Evolutionary conservation across 2,329 filamentous ascomycete species (phyloP), one percentile per base, ranked within the genome.

Genomic region (Daldinia eschscholtzii): DNA sequence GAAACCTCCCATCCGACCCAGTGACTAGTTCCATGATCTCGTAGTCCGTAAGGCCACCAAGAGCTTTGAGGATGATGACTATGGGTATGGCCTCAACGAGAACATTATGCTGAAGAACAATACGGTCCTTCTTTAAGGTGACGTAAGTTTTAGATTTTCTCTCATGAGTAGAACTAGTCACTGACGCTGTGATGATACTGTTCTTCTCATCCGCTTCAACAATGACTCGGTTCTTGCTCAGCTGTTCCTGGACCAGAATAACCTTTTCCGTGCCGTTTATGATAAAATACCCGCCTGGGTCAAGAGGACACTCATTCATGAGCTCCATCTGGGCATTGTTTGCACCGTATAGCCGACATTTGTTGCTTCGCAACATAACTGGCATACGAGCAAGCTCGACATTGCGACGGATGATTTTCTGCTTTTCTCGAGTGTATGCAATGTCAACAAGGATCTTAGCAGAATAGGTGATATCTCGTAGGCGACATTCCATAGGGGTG

Each of bases 191-290:
- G 64, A 98, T 95, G 71, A 97, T 90, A 67, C 92, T 92, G 81
- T 98, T 98, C 83, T 97, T 97, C 59, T 91, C 87, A 75, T 95
- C 93, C 62, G 93, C 91, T 81, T 99, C 97, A 15, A 99, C 95
- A 79, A 99, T 98, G 76, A 99, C 93, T 83, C 96, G 90, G 81
- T 99, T 99, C 87, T 99, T 99, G 87, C 96, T 99, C 78, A 99
- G 84, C 82, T 99, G 96, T 79, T 99, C 97, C 80, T 99, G 96
- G 13, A 99, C 97, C 48, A 99, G 84, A 77, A 99, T 99, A 74
- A 99, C 96, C 84, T 99, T 99, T 80, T 99, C 96, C 20, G 97
- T 98, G 53, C 96, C 96, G 75, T 95, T 93, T 73, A 98, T 94
- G 76, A 99, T 96, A 77, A 99, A 99, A 80, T 99, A 99, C 59